Evolutionary conservation across 768 basidiomycete genomes (phyloP), one percentile per base, ranked within the genome.

Genomic region (Mycena pura): DNA sequence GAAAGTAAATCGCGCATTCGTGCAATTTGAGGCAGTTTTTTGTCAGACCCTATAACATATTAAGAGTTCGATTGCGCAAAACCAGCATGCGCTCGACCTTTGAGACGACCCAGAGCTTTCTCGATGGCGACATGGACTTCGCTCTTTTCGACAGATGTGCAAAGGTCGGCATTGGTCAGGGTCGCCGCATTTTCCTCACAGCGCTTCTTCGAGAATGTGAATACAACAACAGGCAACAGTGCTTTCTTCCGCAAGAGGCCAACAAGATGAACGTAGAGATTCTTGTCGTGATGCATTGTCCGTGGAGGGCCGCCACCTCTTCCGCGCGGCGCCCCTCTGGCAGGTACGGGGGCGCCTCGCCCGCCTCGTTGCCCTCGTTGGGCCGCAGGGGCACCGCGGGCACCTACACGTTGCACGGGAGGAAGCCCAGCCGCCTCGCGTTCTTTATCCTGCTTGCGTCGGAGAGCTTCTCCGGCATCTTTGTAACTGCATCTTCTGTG

Each of bases 121-220:
- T 98, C 97, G 57, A 98, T 87, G 2, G 90, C 90, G 50, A 99
- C 85, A 74, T 99, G 97, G 10, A 99, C 91, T 76, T 98, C 95
- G 68, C 96, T 98, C 82, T 95, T 98, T 78, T 99, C 97, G 46
- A 88, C 87, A 1, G 94, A 86, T 7, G 86, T 87, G 69, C 91
- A 95, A 32, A 99, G 78, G 76, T 99, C 95, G 29, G 87, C 82
- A 73, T 96, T 95, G 1, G 88, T 91, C 55, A 99, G 76, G 3
- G 93, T 97, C 9, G 82, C 83, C 5, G 97, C 97, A 70, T 99
- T 93, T 76, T 99, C 97, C 76, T 99, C 97, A 70, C 97, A 99
- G 54, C 86, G 82, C 74, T 95, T 96, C 81, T 99, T 99, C 27
- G 95, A 97, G 66, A 99, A 90, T 0, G 96, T 96, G 77, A 99